These are phyloP conservation scores for Sindora glabra DNA, from an alignment of 306 rosid species.

Conservation along the genomic window DNA sequence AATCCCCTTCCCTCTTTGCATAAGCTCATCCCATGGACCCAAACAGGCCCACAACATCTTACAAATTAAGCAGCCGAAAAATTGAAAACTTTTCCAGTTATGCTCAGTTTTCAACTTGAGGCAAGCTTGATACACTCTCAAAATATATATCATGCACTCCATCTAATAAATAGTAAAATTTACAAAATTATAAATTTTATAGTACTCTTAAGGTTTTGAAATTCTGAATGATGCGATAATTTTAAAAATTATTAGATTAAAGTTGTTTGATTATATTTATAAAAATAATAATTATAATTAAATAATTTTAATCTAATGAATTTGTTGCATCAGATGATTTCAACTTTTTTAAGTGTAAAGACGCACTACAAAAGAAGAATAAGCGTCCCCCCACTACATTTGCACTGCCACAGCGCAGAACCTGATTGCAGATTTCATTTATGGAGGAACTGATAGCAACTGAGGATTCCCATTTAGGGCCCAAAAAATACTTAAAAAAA, in stretches of 20 bases:
- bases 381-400: not conserved
- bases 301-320: no score
- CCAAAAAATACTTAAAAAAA: not conserved
- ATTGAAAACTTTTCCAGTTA: not conserved
- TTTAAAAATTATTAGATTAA: no score
- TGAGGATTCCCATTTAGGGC: constrained; percentile 1
- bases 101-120: not conserved
- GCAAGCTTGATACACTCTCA: not conserved
- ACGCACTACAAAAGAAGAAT: not conserved
- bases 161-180: no score
- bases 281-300: no score
- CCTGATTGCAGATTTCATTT: constrained; percentile 15
- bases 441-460: not conserved
- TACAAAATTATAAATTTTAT: no score
- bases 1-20: not conserved
- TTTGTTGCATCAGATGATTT: no score
- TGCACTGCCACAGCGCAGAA: constrained; percentile 11
- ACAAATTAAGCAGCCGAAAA: not conserved
- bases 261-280: no score
- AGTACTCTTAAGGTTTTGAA: no score
- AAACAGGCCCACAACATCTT: not conserved
- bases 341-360: no score
- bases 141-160: not conserved
- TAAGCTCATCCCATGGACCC: not conserved
- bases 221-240: no score